phyloP scores from a whole-genome alignment of 768 basidiomycete species.

The Suillus hirtellus region DNA sequence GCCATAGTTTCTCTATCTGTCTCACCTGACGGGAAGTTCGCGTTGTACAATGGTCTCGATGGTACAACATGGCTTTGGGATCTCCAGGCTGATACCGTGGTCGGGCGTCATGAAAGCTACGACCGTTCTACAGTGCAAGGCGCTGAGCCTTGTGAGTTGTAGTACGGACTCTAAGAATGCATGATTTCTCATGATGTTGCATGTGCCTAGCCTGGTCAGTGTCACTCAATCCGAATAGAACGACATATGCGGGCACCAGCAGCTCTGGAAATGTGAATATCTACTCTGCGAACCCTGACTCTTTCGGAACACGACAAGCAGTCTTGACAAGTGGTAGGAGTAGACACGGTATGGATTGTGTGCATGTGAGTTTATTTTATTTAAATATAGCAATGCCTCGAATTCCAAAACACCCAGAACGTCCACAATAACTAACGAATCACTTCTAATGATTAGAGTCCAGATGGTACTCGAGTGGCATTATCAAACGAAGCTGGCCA shows the following conservation, averaged over 20 bases:
- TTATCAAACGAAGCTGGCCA: slow-evolving; percentile 86
- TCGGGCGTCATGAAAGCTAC: slow-evolving; percentile 75
- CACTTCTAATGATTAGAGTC: slow-evolving; percentile 55
- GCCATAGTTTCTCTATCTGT: slow-evolving; percentile 82
- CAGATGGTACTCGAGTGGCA: slow-evolving; percentile 81
- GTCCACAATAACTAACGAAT: neutral
- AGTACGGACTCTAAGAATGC: neutral
- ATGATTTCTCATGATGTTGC: slow-evolving; percentile 10
- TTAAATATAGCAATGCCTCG: no score
- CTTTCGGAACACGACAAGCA: slow-evolving; percentile 65
- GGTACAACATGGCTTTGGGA: slow-evolving; percentile 81
- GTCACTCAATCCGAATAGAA: slow-evolving; percentile 74
- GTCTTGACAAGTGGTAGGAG: slow-evolving; percentile 64
- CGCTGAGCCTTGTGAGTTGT: slow-evolving; percentile 66
- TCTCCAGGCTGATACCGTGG: slow-evolving; percentile 56
- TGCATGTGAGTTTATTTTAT: slow-evolving; percentile 51
- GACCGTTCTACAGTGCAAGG: slow-evolving; percentile 51
- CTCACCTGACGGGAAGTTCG: slow-evolving; percentile 61
- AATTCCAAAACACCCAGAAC: neutral
- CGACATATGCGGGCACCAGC: slow-evolving; percentile 74
- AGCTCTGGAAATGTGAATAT: slow-evolving; percentile 70
- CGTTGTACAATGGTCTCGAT: slow-evolving; percentile 81
- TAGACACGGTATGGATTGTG: slow-evolving; percentile 78
- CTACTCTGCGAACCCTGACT: slow-evolving; percentile 65
- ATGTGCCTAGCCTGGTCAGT: slow-evolving; percentile 71